Evolutionary conservation across 1,284 basidiomycete genomes (phyloP).

Genomic region (Boletus semigastroideus): DNA sequence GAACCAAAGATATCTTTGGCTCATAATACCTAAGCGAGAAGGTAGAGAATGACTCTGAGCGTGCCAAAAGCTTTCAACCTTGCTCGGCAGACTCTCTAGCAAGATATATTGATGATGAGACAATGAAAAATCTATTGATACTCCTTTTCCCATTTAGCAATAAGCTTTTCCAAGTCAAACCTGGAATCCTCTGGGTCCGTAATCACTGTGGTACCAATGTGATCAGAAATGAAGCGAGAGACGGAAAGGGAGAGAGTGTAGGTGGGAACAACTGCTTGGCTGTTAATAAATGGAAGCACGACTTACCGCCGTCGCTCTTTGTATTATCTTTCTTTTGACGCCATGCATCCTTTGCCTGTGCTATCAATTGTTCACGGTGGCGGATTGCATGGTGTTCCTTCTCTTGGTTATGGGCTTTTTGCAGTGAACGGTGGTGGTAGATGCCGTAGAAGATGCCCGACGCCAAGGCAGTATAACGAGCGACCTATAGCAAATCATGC

Average conservation of each 20-base stretch:
- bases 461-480: slow-evolving; percentile 91
- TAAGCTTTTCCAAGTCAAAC: slow-evolving; percentile 95
- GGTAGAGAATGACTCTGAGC: background rate
- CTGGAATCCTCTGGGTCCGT: slow-evolving; percentile 93
- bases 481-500: slow-evolving; percentile 61
- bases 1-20: background rate
- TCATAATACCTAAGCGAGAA: slow-evolving; percentile 3
- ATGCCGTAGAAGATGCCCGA: slow-evolving; percentile 92
- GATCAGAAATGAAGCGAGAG: slow-evolving; percentile 13
- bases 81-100: slow-evolving; percentile 26
- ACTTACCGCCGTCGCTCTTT: slow-evolving; percentile 55
- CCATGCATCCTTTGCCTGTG: slow-evolving; percentile 91
- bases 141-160: slow-evolving; percentile 74
- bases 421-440: slow-evolving; percentile 87
- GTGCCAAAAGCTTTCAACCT: slow-evolving; percentile 10
- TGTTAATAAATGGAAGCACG: background rate
- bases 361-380: slow-evolving; percentile 76
- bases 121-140: slow-evolving; percentile 38
- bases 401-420: slow-evolving; percentile 76
- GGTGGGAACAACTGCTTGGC: background rate
- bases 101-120: slow-evolving; percentile 26
- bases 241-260: background rate
- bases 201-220: slow-evolving; percentile 56
- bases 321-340: slow-evolving; percentile 64
- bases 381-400: slow-evolving; percentile 69